Evolutionary conservation across 164 flowering plant genomes (phyloP).

Genomic region (Tinospora cordifolia): DNA sequence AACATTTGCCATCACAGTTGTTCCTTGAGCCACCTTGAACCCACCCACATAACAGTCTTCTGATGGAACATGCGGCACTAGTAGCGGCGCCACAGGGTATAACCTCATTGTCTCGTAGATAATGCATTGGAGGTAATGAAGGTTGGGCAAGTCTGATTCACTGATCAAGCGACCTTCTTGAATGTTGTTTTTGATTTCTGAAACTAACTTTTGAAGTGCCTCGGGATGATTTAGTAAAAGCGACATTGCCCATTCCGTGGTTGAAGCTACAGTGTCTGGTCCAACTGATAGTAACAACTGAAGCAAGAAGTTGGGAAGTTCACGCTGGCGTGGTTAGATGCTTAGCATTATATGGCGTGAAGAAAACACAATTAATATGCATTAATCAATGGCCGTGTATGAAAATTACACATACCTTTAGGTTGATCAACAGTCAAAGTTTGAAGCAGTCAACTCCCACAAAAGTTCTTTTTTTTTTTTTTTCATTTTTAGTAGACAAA

Average conservation of each 20-base stretch:
- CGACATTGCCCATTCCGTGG: conserved; percentile 11
- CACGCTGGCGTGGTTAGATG: too few relatives aligned
- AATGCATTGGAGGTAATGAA: not conserved
- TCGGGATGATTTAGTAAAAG: conserved; percentile 5
- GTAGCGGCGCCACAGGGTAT: not conserved
- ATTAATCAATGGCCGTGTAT: too few relatives aligned
- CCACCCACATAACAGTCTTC: not conserved
- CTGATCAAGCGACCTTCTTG: not conserved
- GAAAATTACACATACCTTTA: too few relatives aligned
- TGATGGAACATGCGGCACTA: not conserved
- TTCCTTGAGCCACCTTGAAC: not conserved
- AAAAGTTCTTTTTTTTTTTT: too few relatives aligned
- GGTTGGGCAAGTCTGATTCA: not conserved
- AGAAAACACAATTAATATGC: too few relatives aligned
- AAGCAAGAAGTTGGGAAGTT: too few relatives aligned
- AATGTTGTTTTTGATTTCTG: not conserved
- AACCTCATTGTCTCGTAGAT: not conserved
- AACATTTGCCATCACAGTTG: too few relatives aligned
- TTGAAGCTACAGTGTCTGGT: not conserved
- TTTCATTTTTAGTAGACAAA: too few relatives aligned
- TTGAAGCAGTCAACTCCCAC: too few relatives aligned
- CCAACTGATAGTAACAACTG: not conserved
- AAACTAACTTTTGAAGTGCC: not conserved
- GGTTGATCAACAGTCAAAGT: too few relatives aligned
- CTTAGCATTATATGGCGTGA: too few relatives aligned